Conservation (phyloP, 2,329 filamentous ascomycete genomes). For the Pezicula neosporulosa region DNA sequence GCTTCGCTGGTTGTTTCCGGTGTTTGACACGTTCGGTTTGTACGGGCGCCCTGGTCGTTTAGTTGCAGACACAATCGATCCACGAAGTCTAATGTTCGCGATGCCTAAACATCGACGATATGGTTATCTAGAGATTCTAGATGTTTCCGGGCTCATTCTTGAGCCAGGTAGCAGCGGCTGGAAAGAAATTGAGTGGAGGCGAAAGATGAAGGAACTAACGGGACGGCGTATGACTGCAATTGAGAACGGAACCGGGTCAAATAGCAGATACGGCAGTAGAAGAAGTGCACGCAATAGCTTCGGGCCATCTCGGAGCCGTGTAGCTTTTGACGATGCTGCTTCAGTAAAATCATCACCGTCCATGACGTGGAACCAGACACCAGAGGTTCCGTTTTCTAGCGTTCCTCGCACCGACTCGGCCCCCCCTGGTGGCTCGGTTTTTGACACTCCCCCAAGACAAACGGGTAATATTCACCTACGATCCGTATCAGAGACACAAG, state of each 20-base stretch:
- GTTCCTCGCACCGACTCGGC: constrained; percentile 46
- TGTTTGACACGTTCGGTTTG: constrained; percentile 86
- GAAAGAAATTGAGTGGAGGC: constrained; percentile 88
- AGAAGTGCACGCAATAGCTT: constrained; percentile 55
- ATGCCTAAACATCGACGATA: constrained; percentile 88
- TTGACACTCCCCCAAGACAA: constrained; percentile 10
- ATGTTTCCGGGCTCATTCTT: constrained; percentile 77
- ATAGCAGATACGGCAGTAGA: constrained; percentile 52
- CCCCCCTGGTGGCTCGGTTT: constrained; percentile 35
- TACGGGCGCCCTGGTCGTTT: constrained; percentile 87
- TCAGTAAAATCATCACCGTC: constrained; percentile 52
- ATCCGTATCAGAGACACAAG: constrained; percentile 29
- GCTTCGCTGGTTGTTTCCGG: constrained; percentile 86
- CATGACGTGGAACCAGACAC: constrained; percentile 19
- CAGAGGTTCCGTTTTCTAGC: constrained; percentile 8
- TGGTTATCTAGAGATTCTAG: constrained; percentile 85
- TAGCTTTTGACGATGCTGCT: constrained; percentile 54
- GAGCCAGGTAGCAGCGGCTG: constrained; percentile 73
- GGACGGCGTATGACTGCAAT: constrained; percentile 70
- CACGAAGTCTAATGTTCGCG: constrained; percentile 93
- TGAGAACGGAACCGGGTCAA: constrained; percentile 35
- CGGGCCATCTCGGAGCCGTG: constrained; percentile 42
- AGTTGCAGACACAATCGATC: constrained; percentile 81
- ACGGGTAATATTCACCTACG: constrained; percentile 16
- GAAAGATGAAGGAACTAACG: constrained; percentile 83